Base-by-base conservation (phyloP, 208 protist species). In the Lotmaria passim region DNA sequence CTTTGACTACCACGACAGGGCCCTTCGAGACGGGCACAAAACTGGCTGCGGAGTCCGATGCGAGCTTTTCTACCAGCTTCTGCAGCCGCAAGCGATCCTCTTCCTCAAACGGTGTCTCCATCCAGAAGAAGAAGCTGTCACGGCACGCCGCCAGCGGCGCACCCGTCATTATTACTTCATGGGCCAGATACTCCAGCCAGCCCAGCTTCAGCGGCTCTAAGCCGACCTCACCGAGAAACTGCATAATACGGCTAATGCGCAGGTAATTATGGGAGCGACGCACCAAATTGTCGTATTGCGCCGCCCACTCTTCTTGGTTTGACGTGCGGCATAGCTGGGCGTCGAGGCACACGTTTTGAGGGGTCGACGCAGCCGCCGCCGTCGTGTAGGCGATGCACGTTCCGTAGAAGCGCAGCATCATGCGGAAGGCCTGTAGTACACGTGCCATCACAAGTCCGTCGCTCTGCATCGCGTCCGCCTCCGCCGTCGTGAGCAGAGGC, bases 331-430 rank as follows among this genome's bases (percentile, higher is more conserved):
- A 31, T 34, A 76, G 33, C 26, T 43, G 48, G 3, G 63, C 74
- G 3, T 44, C 41, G 19, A 74, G 23, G 17, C 21, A 19, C 4
- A 52, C 31, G 28, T 75, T 11, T 30, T 55, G 21, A 11, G 62
- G 17, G n/a, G 11, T 30, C 34, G 23, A 10, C 21, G 21, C 21
- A 15, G 15, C 19, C 24, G 0, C 7, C 24, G 24, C 8, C 14
- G 28, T 44, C 24, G 41, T 62, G 31, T 64, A 56, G 21, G 65
- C 62, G 50, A 93, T 28, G 4, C 66, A 43, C 48, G 90, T 80
- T 24, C 88, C 86, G 73, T 94, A 96, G 64, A 95, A 94, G 43
- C 78, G 79, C 17, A 93, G 63, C 87, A 94, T 94, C 68, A 94
- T 68, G 17, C 63, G 30, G 30, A 91, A 88, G 12, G 73, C 79